A percentile compares a stretch with the other conserved stretches of the same genome.
Conservation (phyloP, 148 eudicot species). For the Camellia japonica region DNA sequence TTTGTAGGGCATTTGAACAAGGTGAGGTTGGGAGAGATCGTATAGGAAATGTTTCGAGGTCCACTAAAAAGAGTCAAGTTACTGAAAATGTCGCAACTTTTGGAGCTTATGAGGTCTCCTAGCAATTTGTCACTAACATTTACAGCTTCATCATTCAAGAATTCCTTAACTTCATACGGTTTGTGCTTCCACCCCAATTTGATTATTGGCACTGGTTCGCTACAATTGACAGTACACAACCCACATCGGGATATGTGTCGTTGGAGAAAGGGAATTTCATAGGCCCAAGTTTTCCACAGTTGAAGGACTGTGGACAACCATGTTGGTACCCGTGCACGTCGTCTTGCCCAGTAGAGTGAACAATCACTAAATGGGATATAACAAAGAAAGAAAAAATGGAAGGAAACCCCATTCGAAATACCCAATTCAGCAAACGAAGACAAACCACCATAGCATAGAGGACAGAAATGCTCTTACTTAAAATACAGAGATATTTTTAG, state of each 20-base stretch:
- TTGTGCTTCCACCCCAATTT: constrained; percentile 16
- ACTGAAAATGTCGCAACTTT: background rate
- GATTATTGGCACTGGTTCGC: constrained; percentile 4
- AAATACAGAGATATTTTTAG: background rate
- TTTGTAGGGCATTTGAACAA: constrained; percentile 28
- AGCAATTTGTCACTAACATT: background rate
- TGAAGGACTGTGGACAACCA: constrained; percentile 30
- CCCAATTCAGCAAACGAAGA: too few species aligned
- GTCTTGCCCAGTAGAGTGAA: background rate
- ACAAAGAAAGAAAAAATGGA: background rate
- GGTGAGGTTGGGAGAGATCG: constrained; percentile 1
- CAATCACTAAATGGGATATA: background rate
- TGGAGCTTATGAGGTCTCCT: background rate
- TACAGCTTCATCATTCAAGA: background rate
- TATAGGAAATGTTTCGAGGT: constrained; percentile 3
- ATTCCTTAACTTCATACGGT: too few species aligned
- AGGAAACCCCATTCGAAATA: background rate
- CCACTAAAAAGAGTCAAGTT: background rate
- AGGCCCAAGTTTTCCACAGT: constrained; percentile 15
- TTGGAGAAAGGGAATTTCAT: constrained; percentile 37
- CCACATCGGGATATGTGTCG: constrained; percentile 27
- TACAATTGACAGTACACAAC: constrained; percentile 28
- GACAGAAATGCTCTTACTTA: too few species aligned
- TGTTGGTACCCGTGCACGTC: background rate
- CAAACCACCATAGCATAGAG: too few species aligned